Evolutionary conservation across 1,284 basidiomycete species (phyloP).

Genomic region (Moniliella sp.): DNA sequence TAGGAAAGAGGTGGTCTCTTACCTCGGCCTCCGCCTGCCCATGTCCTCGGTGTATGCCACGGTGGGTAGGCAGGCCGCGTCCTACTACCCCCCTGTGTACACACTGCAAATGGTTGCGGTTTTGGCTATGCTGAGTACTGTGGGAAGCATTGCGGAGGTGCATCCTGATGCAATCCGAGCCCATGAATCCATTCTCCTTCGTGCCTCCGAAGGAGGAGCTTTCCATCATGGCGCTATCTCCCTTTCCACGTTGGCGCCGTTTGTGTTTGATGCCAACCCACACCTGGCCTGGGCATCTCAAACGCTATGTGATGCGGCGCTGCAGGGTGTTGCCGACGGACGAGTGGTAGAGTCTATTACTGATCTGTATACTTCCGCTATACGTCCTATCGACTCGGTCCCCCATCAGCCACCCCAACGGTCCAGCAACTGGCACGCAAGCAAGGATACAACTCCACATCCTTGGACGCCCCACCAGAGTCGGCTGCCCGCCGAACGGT

Average conservation of each 20-base stretch:
- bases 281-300: background rate
- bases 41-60: background rate
- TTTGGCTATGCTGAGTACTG: background rate
- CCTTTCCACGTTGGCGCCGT: background rate
- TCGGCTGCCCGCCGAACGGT: constrained; percentile 3
- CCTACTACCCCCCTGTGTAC: background rate
- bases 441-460: too few species aligned
- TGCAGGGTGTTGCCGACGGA: background rate
- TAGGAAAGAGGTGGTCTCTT: background rate
- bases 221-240: background rate
- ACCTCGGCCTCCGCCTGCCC: background rate
- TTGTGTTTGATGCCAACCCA: background rate
- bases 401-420: too few species aligned
- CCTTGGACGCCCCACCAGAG: background rate
- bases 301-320: background rate
- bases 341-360: background rate
- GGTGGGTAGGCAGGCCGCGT: background rate
- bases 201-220: too few species aligned
- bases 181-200: background rate
- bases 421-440: too few species aligned
- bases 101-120: constrained; percentile 1
- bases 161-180: background rate
- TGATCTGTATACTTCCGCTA: too few species aligned
- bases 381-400: too few species aligned
- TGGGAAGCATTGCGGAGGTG: background rate